Conservation (phyloP, 2,329 filamentous ascomycete species). For the Aspergillus phoenicis region DNA sequence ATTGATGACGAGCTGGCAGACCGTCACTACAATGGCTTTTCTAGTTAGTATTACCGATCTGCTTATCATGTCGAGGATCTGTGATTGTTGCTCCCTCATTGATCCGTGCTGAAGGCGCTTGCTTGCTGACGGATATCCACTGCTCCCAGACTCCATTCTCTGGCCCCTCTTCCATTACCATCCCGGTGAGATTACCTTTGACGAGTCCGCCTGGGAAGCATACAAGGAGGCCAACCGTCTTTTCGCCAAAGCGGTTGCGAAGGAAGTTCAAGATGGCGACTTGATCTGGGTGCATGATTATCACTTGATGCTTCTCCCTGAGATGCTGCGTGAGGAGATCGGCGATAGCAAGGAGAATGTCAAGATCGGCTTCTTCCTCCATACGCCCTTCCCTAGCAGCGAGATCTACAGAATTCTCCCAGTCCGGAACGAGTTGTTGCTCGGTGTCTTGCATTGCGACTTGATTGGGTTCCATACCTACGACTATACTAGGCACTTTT, state of each 20-base stretch:
- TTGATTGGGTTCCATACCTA: constrained; percentile 98
- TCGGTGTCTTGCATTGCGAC: constrained; percentile 88
- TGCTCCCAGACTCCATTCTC: constrained; percentile 77
- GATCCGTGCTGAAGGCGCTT: no score
- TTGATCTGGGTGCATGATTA: constrained; percentile 99
- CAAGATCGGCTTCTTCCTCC: constrained; percentile 97
- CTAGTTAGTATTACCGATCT: constrained; percentile 64
- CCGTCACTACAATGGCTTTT: constrained; percentile 96
- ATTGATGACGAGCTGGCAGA: constrained; percentile 92
- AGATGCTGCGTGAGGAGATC: constrained; percentile 91
- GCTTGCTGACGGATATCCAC: constrained; percentile 16
- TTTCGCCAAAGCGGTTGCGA: constrained; percentile 84
- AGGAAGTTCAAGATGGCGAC: constrained; percentile 89
- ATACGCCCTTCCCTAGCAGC: constrained; percentile 94
- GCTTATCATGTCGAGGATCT: neutral
- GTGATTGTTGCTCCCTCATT: neutral
- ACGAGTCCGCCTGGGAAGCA: constrained; percentile 88
- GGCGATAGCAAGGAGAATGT: constrained; percentile 81
- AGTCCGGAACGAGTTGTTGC: constrained; percentile 83
- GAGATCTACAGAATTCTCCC: constrained; percentile 96
- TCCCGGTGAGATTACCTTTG: constrained; percentile 96
- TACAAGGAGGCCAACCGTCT: constrained; percentile 91
- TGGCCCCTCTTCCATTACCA: constrained; percentile 99
- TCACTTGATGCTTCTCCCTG: constrained; percentile 93
- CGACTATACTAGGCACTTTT: constrained; percentile 96